Percentiles rank a stretch among this genome's conserved stretches.
These are phyloP conservation scores for Starmerella vitae DNA, from an alignment of 805 yeast species.

Conservation along the genomic window DNA sequence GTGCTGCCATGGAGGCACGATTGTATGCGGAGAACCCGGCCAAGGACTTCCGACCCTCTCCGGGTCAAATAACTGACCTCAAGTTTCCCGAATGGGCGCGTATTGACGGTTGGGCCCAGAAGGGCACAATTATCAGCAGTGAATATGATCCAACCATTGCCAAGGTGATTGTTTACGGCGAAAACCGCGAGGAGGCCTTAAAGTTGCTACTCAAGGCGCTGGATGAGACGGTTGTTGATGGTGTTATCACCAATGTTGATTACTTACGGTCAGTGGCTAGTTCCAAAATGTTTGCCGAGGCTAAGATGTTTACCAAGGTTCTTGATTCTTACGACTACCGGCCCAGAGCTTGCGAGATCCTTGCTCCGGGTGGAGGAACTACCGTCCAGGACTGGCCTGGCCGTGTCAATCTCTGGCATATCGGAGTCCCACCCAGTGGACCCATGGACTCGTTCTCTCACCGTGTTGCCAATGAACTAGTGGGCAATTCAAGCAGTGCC, in stretches of 20 bases:
- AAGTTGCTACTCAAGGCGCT: conserved; percentile 63
- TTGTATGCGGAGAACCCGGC: conserved; percentile 95
- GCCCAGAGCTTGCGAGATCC: conserved; percentile 74
- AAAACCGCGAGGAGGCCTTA: conserved; percentile 75
- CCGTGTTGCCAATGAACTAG: conserved; percentile 77
- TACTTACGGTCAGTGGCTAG: conserved; percentile 75
- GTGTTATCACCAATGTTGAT: conserved; percentile 81
- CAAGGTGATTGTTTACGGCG: conserved; percentile 89
- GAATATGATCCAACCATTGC: conserved; percentile 96
- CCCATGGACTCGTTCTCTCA: conserved; percentile 94
- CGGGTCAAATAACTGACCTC: conserved; percentile 83
- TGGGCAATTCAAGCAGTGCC: conserved; percentile 68
- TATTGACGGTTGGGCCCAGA: conserved; percentile 85
- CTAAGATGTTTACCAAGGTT: conserved; percentile 74
- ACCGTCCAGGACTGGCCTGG: conserved; percentile 95
- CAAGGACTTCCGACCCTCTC: conserved; percentile 88
- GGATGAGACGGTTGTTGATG: conserved; percentile 73
- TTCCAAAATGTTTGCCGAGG: conserved; percentile 71
- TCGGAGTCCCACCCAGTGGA: conserved; percentile 97
- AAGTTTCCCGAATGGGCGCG: conserved; percentile 83
- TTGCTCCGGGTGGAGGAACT: conserved; percentile 87
- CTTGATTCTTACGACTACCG: conserved; percentile 67
- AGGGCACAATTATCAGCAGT: conserved; percentile 77
- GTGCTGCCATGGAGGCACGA: conserved; percentile 95
- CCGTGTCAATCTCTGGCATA: conserved; percentile 69